Conservation (phyloP, 179 eudicot species). For the Monotropa hypopitys region DNA sequence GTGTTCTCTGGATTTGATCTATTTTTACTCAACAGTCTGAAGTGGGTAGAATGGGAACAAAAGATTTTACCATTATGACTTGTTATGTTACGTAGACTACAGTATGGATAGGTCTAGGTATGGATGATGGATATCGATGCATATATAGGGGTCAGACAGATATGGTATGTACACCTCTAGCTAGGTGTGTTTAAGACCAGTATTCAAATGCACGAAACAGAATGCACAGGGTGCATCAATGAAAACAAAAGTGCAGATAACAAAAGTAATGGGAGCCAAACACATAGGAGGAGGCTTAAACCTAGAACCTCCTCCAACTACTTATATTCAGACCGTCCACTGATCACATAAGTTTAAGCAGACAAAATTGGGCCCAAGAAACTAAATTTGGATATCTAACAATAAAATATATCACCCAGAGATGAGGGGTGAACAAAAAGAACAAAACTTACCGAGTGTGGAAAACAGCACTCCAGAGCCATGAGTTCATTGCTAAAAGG, state of each 20-base stretch:
- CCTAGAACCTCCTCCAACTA: not conserved
- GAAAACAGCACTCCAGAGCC: slow-evolving; percentile 88
- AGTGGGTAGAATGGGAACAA: not conserved
- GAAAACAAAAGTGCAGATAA: not conserved
- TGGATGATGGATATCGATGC: not conserved
- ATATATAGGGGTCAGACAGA: not conserved
- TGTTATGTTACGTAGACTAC: not conserved
- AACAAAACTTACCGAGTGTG: slow-evolving; percentile 57
- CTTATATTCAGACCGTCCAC: not conserved
- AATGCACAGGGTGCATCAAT: not conserved
- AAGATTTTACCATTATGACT: not conserved
- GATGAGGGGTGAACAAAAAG: not conserved
- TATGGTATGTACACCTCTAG: not conserved
- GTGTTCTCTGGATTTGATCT: no score
- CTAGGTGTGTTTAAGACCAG: not conserved
- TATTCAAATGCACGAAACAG: not conserved
- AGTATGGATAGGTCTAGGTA: not conserved
- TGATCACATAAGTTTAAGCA: not conserved
- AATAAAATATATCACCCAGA: not conserved
- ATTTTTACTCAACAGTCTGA: no score
- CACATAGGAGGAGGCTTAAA: not conserved
- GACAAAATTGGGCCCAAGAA: not conserved
- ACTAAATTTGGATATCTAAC: not conserved
- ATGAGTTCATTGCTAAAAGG: slow-evolving; percentile 59
- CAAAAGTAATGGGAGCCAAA: not conserved